Conservation (phyloP, 257 asterid species). For the Euphrasia confusa region DNA sequence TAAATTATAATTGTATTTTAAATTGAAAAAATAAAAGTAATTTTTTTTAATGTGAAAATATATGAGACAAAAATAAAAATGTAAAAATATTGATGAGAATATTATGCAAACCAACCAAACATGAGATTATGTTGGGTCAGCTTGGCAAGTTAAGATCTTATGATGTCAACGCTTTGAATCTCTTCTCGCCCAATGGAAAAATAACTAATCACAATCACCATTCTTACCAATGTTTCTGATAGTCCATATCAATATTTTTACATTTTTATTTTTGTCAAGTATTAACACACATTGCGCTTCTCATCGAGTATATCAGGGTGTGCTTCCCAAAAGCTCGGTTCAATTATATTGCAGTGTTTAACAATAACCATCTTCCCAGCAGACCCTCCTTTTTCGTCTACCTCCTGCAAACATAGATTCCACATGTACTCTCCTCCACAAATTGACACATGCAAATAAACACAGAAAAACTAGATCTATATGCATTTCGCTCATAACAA, state of each 20-base stretch:
- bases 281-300: conserved; percentile 12
- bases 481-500: background rate
- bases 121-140: too few relatives aligned
- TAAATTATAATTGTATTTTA: too few relatives aligned
- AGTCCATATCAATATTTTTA: background rate
- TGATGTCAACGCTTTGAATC: too few relatives aligned
- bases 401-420: conserved; percentile 30
- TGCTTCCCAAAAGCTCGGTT: conserved; percentile 55
- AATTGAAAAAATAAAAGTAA: too few relatives aligned
- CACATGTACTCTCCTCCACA: background rate
- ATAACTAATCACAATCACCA: too few relatives aligned
- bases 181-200: too few relatives aligned
- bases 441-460: background rate
- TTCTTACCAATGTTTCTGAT: background rate
- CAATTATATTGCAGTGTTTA: conserved; percentile 59
- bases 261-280: too few relatives aligned
- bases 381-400: conserved; percentile 29
- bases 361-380: conserved; percentile 46
- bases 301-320: conserved; percentile 64
- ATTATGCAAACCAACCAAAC: too few relatives aligned
- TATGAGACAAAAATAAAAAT: too few relatives aligned
- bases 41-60: too few relatives aligned
- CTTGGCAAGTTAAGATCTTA: too few relatives aligned
- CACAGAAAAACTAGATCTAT: background rate
- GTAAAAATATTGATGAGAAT: too few relatives aligned